A percentile compares a stretch with the other conserved stretches of the same genome.
phyloP scores from a whole-genome alignment of 225 moss, liverwort and hornwort species.

The Pseudoscleropodium purum region DNA sequence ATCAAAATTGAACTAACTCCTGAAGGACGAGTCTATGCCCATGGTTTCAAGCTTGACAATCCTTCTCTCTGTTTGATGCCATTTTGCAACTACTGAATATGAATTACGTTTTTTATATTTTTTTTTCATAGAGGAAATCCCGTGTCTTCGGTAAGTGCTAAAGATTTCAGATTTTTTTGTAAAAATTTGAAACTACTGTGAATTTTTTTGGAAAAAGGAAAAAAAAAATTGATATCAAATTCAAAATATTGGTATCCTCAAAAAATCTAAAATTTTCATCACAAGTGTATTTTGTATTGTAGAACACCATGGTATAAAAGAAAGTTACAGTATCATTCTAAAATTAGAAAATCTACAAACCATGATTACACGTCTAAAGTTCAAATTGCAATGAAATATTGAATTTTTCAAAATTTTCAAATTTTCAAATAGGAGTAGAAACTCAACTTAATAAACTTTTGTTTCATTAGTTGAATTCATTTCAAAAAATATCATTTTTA shows the following conservation, averaged over 20 bases:
- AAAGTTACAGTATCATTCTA: background rate
- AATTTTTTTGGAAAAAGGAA: background rate
- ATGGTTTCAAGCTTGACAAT: background rate
- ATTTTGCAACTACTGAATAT: background rate
- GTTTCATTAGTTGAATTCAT: background rate
- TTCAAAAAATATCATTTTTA: background rate
- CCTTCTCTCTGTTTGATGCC: accelerated
- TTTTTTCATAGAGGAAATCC: background rate
- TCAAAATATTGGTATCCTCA: background rate
- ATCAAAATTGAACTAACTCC: background rate
- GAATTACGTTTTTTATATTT: background rate
- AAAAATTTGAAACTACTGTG: background rate
- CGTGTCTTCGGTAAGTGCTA: background rate
- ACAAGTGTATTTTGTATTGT: background rate
- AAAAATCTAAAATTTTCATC: background rate
- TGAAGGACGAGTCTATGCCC: background rate
- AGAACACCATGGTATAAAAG: background rate
- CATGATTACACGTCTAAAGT: too few species aligned
- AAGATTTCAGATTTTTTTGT: background rate
- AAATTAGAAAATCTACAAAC: too few species aligned
- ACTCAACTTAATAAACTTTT: background rate
- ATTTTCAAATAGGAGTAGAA: background rate
- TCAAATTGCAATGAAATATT: too few species aligned
- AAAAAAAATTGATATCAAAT: background rate
- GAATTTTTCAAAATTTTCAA: accelerated